Percentiles rank a stretch among this genome's conserved stretches.
Evolutionary conservation across 192 early-diverging fungal genomes (phyloP).

Genomic region (Glomus cerebriforme): DNA sequence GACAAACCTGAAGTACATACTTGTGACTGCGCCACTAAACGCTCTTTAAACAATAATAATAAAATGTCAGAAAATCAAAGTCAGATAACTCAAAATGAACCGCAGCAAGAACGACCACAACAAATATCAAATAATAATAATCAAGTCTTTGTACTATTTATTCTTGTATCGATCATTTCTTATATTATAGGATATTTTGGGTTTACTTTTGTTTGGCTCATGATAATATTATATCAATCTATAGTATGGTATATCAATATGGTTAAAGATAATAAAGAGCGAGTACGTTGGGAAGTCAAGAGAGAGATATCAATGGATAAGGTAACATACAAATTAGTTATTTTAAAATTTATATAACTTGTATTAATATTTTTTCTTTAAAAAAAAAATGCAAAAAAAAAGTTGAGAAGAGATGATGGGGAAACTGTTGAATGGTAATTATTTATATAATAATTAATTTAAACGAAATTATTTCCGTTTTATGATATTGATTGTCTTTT

Average conservation of each 20-base stretch:
- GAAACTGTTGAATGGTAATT: slow-evolving; percentile 33
- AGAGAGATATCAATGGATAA: neutral
- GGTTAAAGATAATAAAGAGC: slow-evolving; percentile 12
- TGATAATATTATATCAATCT: neutral
- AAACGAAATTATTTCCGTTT: neutral
- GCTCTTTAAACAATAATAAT: neutral
- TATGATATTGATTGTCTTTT: neutral
- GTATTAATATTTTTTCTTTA: neutral
- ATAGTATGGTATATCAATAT: neutral
- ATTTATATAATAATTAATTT: neutral
- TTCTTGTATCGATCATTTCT: neutral
- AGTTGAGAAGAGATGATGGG: slow-evolving; percentile 5
- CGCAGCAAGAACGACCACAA: neutral
- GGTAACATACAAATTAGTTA: neutral
- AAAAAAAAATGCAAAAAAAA: neutral
- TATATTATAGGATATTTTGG: neutral
- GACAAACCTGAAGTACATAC: neutral
- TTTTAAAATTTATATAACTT: neutral
- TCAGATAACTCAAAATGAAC: neutral
- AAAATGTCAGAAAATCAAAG: neutral
- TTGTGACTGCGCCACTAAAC: neutral
- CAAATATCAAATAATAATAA: neutral
- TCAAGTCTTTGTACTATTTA: neutral
- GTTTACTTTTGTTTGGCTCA: neutral
- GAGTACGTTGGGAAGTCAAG: neutral